Conservation (phyloP, 306 rosid genomes). For the Sindora glabra region DNA sequence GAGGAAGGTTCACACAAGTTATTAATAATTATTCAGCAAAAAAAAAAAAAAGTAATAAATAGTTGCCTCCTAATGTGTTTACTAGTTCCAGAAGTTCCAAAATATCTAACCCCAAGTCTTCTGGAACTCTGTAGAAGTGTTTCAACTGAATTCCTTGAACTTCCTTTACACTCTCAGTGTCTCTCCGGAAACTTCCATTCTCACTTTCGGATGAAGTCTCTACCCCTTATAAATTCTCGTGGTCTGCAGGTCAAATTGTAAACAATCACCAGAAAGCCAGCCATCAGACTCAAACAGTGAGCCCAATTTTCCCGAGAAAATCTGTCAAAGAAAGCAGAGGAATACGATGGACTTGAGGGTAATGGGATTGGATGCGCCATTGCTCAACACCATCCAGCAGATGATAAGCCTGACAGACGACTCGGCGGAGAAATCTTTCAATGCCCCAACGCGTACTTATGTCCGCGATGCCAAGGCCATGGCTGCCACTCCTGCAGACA, state of each 20-base stretch:
- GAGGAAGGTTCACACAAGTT: no score
- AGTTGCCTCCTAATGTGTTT: no score
- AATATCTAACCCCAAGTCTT: no score
- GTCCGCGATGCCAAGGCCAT: slow-evolving; percentile 82
- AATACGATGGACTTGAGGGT: slow-evolving; percentile 58
- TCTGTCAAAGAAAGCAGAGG: neutral
- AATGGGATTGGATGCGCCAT: slow-evolving; percentile 54
- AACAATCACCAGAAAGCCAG: no score
- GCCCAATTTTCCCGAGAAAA: neutral
- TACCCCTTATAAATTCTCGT: slow-evolving; percentile 4
- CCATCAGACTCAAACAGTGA: no score
- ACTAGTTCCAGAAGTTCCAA: no score
- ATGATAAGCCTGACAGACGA: slow-evolving; percentile 46
- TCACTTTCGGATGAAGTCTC: no score
- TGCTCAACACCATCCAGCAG: slow-evolving; percentile 56
- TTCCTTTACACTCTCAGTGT: neutral
- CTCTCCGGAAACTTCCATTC: slow-evolving; percentile 29
- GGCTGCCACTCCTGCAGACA: slow-evolving; percentile 84
- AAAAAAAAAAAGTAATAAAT: no score
- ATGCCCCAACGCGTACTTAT: slow-evolving; percentile 53
- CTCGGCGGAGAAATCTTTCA: slow-evolving; percentile 27
- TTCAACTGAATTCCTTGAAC: slow-evolving; percentile 8
- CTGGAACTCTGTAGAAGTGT: slow-evolving; percentile 9
- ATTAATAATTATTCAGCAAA: no score
- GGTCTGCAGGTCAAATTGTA: no score